A percentile compares a stretch with the other conserved stretches of the same genome.
phyloP scores from a whole-genome alignment of 1,284 basidiomycete genomes.

The Phellinidium pouzarii region DNA sequence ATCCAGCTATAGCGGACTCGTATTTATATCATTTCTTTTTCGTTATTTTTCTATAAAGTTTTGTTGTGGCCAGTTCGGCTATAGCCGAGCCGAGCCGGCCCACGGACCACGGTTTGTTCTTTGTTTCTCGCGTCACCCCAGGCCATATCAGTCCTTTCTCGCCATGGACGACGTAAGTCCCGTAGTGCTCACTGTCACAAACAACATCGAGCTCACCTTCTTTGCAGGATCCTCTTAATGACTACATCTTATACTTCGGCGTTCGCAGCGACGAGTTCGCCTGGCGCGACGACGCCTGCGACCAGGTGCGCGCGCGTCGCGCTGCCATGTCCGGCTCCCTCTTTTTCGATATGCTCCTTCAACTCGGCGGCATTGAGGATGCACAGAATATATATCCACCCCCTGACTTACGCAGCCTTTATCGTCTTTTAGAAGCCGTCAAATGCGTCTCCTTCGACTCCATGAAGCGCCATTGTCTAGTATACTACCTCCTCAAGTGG shows the following conservation, averaged over 20 bases:
- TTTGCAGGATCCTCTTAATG: too few species aligned
- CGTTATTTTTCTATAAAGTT: too few species aligned
- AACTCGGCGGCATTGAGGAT: conserved; percentile 51
- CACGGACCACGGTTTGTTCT: neutral
- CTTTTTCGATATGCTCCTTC: conserved; percentile 67
- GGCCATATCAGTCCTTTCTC: neutral
- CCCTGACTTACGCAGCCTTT: conserved; percentile 42
- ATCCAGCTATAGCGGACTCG: neutral
- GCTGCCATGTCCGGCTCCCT: conserved; percentile 54
- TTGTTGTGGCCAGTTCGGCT: too few species aligned
- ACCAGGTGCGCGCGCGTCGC: conserved; percentile 55
- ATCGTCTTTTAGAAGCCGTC: conserved; percentile 53
- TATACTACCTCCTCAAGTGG: conserved; percentile 75
- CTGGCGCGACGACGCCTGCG: conserved; percentile 40
- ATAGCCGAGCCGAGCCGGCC: too few species aligned
- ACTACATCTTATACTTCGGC: too few species aligned
- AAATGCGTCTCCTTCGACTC: conserved; percentile 55
- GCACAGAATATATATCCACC: conserved; percentile 64
- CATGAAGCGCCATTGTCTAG: conserved; percentile 69
- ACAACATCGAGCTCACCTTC: neutral
- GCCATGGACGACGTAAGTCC: conserved; percentile 11
- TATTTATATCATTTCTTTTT: neutral
- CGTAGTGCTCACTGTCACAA: neutral
- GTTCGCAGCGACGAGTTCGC: conserved; percentile 22
- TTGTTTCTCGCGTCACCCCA: neutral